phyloP scores from a whole-genome alignment of 1,284 basidiomycete genomes.

The Fomitopsis betulina region DNA sequence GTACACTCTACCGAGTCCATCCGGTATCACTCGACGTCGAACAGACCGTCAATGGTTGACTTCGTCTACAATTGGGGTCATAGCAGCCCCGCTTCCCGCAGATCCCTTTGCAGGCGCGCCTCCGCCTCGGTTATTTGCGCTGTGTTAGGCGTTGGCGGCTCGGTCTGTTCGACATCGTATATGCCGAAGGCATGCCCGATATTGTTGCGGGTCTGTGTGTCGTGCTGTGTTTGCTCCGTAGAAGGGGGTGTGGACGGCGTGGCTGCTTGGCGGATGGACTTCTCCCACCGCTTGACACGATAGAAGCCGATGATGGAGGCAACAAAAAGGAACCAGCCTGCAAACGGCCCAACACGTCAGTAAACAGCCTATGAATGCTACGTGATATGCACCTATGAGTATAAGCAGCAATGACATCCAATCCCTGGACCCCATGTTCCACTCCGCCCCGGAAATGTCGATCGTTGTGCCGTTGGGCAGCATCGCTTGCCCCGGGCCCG shows the following conservation, averaged over 20 bases:
- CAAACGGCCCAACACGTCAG: too few relatives aligned
- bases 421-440: conserved; percentile 48
- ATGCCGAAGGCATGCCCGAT: conserved; percentile 47
- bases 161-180: conserved; percentile 11
- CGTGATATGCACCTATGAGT: conserved; percentile 59
- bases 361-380: too few relatives aligned
- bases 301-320: conserved; percentile 79
- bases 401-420: conserved; percentile 91
- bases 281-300: conserved; percentile 80
- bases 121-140: conserved; percentile 32
- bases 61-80: conserved; percentile 3
- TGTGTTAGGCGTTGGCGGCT: conserved; percentile 3
- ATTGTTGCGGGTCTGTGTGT: conserved; percentile 41
- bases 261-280: conserved; percentile 48
- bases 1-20: not conserved
- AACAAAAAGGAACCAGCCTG: conserved; percentile 86
- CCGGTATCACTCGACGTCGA: not conserved
- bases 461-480: conserved; percentile 10
- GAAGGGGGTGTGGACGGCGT: conserved; percentile 30
- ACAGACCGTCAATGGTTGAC: not conserved
- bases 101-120: conserved; percentile 42
- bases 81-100: conserved; percentile 51
- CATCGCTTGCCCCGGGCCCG: not conserved
- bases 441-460: conserved; percentile 33
- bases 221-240: conserved; percentile 41